phyloP scores from a whole-genome alignment of 176 grass and related monocot species.

The Canna indica region DNA sequence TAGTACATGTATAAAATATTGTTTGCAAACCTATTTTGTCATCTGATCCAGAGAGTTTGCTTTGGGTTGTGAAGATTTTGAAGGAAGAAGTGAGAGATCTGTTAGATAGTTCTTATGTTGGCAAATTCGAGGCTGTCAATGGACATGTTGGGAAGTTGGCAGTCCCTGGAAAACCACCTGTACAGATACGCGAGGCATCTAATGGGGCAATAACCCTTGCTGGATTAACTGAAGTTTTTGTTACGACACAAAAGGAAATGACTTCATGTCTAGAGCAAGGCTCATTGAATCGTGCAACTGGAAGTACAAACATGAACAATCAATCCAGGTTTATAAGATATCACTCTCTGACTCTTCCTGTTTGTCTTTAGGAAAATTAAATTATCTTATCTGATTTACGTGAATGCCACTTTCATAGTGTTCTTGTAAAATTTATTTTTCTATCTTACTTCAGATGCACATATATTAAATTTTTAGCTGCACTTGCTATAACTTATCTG shows the following conservation, averaged over 20 bases:
- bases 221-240: slow-evolving; percentile 82
- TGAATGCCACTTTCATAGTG: not conserved
- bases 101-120: slow-evolving; percentile 40
- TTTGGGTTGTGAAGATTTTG: slow-evolving; percentile 50
- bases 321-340: slow-evolving; percentile 65
- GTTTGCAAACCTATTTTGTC: not conserved
- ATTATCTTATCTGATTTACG: not conserved
- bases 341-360: not conserved
- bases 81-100: slow-evolving; percentile 99
- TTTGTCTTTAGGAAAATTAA: not conserved
- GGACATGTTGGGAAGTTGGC: slow-evolving; percentile 46
- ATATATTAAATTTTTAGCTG: no score
- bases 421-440: not conserved
- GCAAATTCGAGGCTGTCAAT: slow-evolving; percentile 63
- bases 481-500: not conserved
- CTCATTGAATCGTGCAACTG: slow-evolving; percentile 61
- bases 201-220: slow-evolving; percentile 93
- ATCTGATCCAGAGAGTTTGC: not conserved
- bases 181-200: slow-evolving; percentile 92
- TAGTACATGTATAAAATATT: not conserved
- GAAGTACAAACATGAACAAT: slow-evolving; percentile 46
- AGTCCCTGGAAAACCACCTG: slow-evolving; percentile 64
- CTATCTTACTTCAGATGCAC: no score
- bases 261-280: slow-evolving; percentile 77
- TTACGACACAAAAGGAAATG: slow-evolving; percentile 87